Evolutionary conservation across 768 basidiomycete genomes (phyloP).

Genomic region (Lyophyllum shimeji): DNA sequence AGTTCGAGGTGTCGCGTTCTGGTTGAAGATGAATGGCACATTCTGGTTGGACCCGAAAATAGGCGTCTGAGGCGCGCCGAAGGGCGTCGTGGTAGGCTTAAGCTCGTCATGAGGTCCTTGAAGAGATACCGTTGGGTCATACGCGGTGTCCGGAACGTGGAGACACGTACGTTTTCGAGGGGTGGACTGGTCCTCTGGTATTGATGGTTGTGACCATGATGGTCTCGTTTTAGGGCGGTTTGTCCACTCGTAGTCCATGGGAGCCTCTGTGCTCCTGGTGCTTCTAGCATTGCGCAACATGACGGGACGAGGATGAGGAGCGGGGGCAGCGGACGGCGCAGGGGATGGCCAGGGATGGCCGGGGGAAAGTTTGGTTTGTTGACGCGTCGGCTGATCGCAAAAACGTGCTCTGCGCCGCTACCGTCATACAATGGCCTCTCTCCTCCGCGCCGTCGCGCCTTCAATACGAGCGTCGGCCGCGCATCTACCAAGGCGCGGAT

Average conservation of each 20-base stretch:
- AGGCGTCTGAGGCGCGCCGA: conserved; percentile 38
- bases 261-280: conserved; percentile 62
- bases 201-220: conserved; percentile 47
- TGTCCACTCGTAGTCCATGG: conserved; percentile 90
- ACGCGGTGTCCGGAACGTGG: conserved; percentile 2
- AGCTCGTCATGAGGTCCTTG: conserved; percentile 41
- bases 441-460: conserved; percentile 22
- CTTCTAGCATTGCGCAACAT: conserved; percentile 42
- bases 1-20: conserved; percentile 36
- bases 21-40: conserved; percentile 72
- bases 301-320: conserved; percentile 13
- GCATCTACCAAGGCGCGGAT: conserved; percentile 34
- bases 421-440: conserved; percentile 24
- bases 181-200: conserved; percentile 45
- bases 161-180: conserved; percentile 65
- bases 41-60: conserved; percentile 65
- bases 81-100: conserved; percentile 43
- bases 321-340: background rate
- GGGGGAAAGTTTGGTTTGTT: conserved; percentile 25
- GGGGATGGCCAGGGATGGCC: background rate
- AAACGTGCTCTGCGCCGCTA: conserved; percentile 10
- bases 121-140: conserved; percentile 6
- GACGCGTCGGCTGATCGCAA: conserved; percentile 32
- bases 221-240: conserved; percentile 58
- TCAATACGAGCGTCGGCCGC: conserved; percentile 19